A percentile compares a stretch with the other conserved stretches of the same genome.
Conservation (phyloP, 106 monocot species). For the Agapanthus africanus region DNA sequence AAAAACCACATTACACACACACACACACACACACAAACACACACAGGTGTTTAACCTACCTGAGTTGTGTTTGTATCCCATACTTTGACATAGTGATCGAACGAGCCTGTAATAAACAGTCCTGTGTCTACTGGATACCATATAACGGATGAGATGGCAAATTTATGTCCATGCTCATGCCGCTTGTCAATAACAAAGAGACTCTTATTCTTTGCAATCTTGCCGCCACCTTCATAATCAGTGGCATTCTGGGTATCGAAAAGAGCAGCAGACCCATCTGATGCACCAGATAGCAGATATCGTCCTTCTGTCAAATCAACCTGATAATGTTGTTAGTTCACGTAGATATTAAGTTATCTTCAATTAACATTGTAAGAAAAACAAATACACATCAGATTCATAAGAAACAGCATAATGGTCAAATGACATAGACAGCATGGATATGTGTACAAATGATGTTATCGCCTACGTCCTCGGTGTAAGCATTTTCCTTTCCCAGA, state of each 20-base stretch:
- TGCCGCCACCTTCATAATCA: slow-evolving; percentile 31
- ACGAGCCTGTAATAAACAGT: slow-evolving; percentile 80
- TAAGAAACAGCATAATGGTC: background rate
- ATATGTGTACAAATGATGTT: no score
- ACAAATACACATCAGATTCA: background rate
- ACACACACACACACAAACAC: no score
- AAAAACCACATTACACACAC: background rate
- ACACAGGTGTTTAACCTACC: slow-evolving; percentile 47
- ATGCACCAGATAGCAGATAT: slow-evolving; percentile 83
- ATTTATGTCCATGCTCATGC: slow-evolving; percentile 63
- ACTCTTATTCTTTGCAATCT: slow-evolving; percentile 53
- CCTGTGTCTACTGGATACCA: slow-evolving; percentile 99
- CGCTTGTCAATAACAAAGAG: slow-evolving; percentile 76
- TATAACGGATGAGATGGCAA: slow-evolving; percentile 58
- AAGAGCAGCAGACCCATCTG: slow-evolving; percentile 79
- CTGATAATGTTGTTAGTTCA: slow-evolving; percentile 38
- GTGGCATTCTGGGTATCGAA: slow-evolving; percentile 63
- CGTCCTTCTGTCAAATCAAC: slow-evolving; percentile 81
- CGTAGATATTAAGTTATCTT: background rate
- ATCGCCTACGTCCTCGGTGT: no score
- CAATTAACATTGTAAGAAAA: background rate
- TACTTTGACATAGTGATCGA: slow-evolving; percentile 84
- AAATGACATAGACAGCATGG: background rate
- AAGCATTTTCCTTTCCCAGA: no score
- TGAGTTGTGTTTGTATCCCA: slow-evolving; percentile 92